Conservation (phyloP, 768 basidiomycete genomes). For the Boletus pseudo-olivaceus region DNA sequence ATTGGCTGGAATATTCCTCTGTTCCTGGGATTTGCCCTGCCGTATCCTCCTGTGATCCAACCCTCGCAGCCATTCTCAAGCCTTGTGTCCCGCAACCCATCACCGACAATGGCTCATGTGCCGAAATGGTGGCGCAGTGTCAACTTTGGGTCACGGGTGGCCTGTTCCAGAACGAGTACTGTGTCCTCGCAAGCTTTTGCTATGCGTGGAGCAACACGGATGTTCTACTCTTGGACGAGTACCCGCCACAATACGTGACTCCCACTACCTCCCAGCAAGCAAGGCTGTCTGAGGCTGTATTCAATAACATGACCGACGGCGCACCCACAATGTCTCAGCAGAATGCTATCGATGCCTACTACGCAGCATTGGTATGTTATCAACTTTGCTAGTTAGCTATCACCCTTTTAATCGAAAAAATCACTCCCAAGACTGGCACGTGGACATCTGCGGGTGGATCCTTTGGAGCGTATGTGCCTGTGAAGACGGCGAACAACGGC, state of each 20-base stretch:
- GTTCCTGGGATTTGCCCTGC: conserved; percentile 19
- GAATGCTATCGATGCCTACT: conserved; percentile 20
- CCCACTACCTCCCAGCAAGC: conserved; percentile 13
- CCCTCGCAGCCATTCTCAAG: neutral
- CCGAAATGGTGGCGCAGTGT: conserved; percentile 15
- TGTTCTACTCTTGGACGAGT: conserved; percentile 15
- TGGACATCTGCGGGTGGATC: conserved; percentile 7
- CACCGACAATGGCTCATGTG: conserved; percentile 22
- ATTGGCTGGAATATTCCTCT: conserved; percentile 23
- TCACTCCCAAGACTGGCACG: conserved; percentile 11
- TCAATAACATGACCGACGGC: conserved; percentile 20
- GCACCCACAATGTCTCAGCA: conserved; percentile 19
- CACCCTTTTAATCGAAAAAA: too few species aligned
- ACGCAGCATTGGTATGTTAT: conserved; percentile 15
- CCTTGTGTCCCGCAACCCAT: conserved; percentile 21
- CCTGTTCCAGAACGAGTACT: conserved; percentile 24
- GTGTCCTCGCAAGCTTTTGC: conserved; percentile 24
- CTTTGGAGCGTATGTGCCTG: neutral
- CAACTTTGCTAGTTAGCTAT: neutral
- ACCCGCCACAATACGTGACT: conserved; percentile 3
- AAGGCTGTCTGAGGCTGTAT: conserved; percentile 16
- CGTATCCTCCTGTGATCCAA: conserved; percentile 9
- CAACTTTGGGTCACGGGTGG: conserved; percentile 18
- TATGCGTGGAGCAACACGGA: conserved; percentile 22
- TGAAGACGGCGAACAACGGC: conserved; percentile 12